A percentile compares a stretch with the other conserved stretches of the same genome.
phyloP scores from a whole-genome alignment of 2,329 filamentous ascomycete genomes.

The Exophiala sp. region DNA sequence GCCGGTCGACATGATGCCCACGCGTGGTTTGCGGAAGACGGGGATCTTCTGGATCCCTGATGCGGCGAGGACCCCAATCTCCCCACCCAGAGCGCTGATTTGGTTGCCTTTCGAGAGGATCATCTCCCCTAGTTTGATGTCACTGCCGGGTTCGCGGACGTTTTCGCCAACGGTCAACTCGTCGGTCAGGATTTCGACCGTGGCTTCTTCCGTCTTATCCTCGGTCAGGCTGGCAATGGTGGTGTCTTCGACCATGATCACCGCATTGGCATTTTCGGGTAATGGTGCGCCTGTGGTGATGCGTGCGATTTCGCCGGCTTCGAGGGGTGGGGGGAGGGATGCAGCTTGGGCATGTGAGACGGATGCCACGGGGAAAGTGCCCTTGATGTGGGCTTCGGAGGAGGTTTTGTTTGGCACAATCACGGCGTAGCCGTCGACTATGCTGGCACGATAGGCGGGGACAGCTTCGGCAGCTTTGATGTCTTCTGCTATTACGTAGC shows the following conservation, averaged over 20 bases:
- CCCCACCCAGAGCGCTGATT: slow-evolving; percentile 83
- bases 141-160: slow-evolving; percentile 84
- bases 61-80: slow-evolving; percentile 84
- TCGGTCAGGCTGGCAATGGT: slow-evolving; percentile 59
- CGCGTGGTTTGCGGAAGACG: slow-evolving; percentile 70
- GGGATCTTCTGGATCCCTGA: slow-evolving; percentile 70
- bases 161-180: slow-evolving; percentile 77
- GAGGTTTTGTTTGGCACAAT: slow-evolving; percentile 50
- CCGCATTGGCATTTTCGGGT: slow-evolving; percentile 80
- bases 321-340: slow-evolving; percentile 58
- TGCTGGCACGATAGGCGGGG: slow-evolving; percentile 90
- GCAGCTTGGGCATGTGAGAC: slow-evolving; percentile 81
- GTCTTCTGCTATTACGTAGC: slow-evolving; percentile 76
- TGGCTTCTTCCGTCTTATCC: slow-evolving; percentile 78
- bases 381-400: slow-evolving; percentile 56
- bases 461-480: slow-evolving; percentile 78
- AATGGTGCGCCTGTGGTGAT: slow-evolving; percentile 95
- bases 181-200: slow-evolving; percentile 79
- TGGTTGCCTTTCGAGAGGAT: slow-evolving; percentile 75
- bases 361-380: slow-evolving; percentile 78
- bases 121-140: slow-evolving; percentile 65
- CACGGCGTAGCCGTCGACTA: slow-evolving; percentile 93
- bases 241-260: slow-evolving; percentile 97
- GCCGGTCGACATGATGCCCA: slow-evolving; percentile 89
- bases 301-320: slow-evolving; percentile 73